Evolutionary conservation across 257 asterid genomes (phyloP).

Genomic region (Nicotiana undulata): DNA sequence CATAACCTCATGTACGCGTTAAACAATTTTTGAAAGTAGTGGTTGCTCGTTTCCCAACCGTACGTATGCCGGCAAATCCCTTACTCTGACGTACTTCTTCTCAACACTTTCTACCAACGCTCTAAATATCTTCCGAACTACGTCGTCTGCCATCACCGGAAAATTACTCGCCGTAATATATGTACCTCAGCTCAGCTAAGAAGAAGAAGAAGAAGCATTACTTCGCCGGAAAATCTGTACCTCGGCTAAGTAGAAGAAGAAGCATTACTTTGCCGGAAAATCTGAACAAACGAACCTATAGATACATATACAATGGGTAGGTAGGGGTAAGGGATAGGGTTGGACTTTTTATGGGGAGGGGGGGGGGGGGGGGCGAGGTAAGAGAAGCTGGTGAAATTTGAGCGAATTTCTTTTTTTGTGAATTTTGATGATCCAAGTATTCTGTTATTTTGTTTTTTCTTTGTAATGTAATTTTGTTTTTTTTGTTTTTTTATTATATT

Average conservation of each 20-base stretch:
- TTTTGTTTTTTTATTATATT: not conserved
- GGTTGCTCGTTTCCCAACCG: constrained; percentile 49
- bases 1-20: constrained; percentile 80
- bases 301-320: not conserved
- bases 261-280: not conserved
- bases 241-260: too few relatives aligned
- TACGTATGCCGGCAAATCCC: constrained; percentile 84
- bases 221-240: too few relatives aligned
- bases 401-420: constrained; percentile 16
- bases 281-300: not conserved
- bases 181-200: not conserved
- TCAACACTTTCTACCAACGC: constrained; percentile 72
- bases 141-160: constrained; percentile 48
- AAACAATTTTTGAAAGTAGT: constrained; percentile 72
- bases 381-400: constrained; percentile 18
- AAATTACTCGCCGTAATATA: not conserved
- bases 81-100: constrained; percentile 80
- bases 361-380: constrained; percentile 14
- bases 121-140: constrained; percentile 48
- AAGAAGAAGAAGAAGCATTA: not conserved
- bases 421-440: constrained; percentile 14
- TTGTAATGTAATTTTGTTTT: constrained; percentile 3
- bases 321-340: not conserved
- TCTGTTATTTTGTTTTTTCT: constrained; percentile 12
- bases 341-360: not conserved